phyloP scores from a whole-genome alignment of 352 stramenopile genomes.

The Globisporangium barbulae region DNA sequence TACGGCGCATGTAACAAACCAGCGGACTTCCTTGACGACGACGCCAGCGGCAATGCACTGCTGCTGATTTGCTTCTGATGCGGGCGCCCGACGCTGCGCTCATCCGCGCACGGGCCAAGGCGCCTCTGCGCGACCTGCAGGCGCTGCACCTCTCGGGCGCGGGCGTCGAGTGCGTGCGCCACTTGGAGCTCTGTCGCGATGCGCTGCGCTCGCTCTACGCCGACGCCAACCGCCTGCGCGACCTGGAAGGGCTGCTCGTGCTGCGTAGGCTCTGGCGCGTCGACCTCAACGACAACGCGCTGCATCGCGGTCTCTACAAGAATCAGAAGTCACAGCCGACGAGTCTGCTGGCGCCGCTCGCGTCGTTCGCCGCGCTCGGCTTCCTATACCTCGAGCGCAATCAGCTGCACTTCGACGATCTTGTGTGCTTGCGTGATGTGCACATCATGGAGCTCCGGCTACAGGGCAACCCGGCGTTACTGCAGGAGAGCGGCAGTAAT shows the following conservation, averaged over 20 bases:
- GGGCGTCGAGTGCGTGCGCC: slow-evolving; percentile 44
- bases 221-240: slow-evolving; percentile 42
- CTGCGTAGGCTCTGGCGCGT: slow-evolving; percentile 49
- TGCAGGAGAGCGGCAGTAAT: slow-evolving; percentile 16
- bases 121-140: slow-evolving; percentile 37
- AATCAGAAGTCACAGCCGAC: slow-evolving; percentile 15
- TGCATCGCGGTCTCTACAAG: slow-evolving; percentile 20
- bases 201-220: slow-evolving; percentile 50
- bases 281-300: slow-evolving; percentile 47
- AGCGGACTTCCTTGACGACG: not conserved
- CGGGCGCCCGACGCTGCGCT: slow-evolving; percentile 37
- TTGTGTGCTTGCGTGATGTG: slow-evolving; percentile 52
- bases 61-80: slow-evolving; percentile 21
- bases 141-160: slow-evolving; percentile 52
- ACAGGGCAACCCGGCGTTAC: slow-evolving; percentile 30
- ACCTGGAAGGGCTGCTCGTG: slow-evolving; percentile 33
- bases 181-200: slow-evolving; percentile 37
- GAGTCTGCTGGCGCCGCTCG: slow-evolving; percentile 21
- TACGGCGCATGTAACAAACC: not conserved
- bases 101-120: slow-evolving; percentile 51
- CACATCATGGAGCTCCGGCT: slow-evolving; percentile 54
- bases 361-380: slow-evolving; percentile 45
- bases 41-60: not conserved
- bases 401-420: slow-evolving; percentile 40
- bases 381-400: slow-evolving; percentile 59